Conservation (phyloP, 495 filamentous ascomycete species). For the Hyaloscypha variabilis region DNA sequence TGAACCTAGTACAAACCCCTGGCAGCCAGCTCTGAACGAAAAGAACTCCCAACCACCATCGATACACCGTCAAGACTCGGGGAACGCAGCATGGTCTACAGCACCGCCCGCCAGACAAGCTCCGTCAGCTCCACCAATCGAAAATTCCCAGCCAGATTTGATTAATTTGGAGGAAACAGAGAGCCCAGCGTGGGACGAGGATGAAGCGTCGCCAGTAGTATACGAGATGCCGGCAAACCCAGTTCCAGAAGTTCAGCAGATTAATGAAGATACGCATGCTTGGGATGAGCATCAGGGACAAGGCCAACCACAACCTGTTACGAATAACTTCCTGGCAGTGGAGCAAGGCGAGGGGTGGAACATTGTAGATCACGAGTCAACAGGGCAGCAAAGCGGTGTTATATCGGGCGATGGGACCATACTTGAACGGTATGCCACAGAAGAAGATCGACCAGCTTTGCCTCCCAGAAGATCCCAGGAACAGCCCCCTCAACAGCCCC, state of each 20-base stretch:
- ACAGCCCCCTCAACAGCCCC: conserved; percentile 38
- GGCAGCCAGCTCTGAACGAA: conserved; percentile 46
- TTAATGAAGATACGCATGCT: conserved; percentile 41
- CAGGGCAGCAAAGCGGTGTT: conserved; percentile 27
- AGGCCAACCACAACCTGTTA: conserved; percentile 34
- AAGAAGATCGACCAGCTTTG: conserved; percentile 35
- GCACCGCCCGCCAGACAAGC: conserved; percentile 18
- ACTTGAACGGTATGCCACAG: conserved; percentile 14
- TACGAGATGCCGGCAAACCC: conserved; percentile 27
- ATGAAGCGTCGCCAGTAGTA: conserved; percentile 31
- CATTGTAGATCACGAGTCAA: conserved; percentile 45
- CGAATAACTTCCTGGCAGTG: conserved; percentile 23
- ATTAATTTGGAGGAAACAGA: conserved; percentile 39
- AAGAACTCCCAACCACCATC: conserved; percentile 19
- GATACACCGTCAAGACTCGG: conserved; percentile 20
- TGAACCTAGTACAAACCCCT: conserved; percentile 52
- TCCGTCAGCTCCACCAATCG: conserved; percentile 22
- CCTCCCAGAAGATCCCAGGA: conserved; percentile 38
- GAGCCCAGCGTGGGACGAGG: conserved; percentile 41
- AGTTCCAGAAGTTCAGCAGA: conserved; percentile 30
- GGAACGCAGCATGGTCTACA: conserved; percentile 20
- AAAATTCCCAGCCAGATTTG: conserved; percentile 34
- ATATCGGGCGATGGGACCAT: conserved; percentile 15
- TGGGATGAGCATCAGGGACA: conserved; percentile 45
- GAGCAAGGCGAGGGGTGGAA: conserved; percentile 49